Evolutionary conservation across 441 rosid genomes (phyloP), one percentile per base, ranked within the genome.

Genomic region (Hura crepitans): DNA sequence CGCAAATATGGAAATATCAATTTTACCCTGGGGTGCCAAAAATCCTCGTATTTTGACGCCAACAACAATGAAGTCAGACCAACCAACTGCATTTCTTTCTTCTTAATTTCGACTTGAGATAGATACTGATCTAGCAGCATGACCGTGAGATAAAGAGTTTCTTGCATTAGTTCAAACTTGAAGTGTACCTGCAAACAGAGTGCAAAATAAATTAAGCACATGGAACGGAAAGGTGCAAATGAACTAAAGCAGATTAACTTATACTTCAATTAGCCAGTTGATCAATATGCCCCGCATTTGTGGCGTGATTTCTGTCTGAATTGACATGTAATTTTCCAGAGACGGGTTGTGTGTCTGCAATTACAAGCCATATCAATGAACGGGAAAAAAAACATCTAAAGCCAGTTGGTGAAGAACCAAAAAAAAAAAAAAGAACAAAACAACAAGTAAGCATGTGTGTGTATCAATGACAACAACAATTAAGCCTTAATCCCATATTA

Each of bases 181-280:
- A 74, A 78, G 79, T 93, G 98, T 71, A 91, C 98, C 98, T 93
- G 80, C 71, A 67, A 72, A 68, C 68, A 78, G n/a, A 77, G 33
- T 39, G 43, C 53, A 22, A 65, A 66, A 62, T 15, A 62, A 61
- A 27, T 27, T 57, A 67, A n/a, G 49, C 43, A 55, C 22, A 25
- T 45, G 67, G 77, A 63, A 51, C 27, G 62, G 43, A 70, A 69
- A 25, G 42, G 28, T 13, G 70, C 2, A 20, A 15, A 66, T 64
- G 63, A 42, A 33, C 43, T 54, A 42, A n/a, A 53, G 63, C 59
- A 35, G 68, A 75, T 35, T 66, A 65, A 72, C 35, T 61, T 54
- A 61, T 82, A 94, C 98, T 84, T 94, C 98, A 77, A 92, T 79
- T 62, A 94, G 88, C 98, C 98, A 94, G 81, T 94, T 94, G 84